Evolutionary conservation across 495 filamentous ascomycete genomes (phyloP), one percentile per base, ranked within the genome.

Genomic region (Aspergillus indologenus): DNA sequence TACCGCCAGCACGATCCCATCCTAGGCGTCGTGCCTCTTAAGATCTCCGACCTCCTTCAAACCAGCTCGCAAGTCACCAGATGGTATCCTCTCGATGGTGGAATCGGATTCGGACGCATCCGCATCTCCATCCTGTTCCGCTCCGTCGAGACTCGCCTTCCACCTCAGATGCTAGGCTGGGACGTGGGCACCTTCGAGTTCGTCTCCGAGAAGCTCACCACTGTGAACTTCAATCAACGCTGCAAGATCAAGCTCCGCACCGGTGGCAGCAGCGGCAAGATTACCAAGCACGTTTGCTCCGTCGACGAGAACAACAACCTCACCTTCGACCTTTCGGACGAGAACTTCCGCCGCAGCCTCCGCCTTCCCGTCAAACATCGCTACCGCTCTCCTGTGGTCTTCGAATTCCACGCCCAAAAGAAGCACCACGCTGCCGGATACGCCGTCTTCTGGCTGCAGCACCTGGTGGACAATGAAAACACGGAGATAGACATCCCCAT

Each of bases 151-250:
- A 86, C 92, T 24, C 83, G 85, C 21, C 79, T 97, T 0, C 92
- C 92, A 6, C 87, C 89, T 0, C 77, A 84, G 21, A 85, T 94
- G 75, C 84, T 96, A 8, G 91, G 93, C 23, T 97, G 91, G 84
- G 90, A 97, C 58, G 89, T 96, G 17, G 94, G 94, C 29, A 95
- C 92, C 0, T 96, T 97, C 65, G 90, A 96, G 63, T 96, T 98
- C 68, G 67, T 67, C 0, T 86, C 84, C 0, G 82, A 90, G 22
- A 83, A 79, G 50, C 81, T 96, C 53, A 73, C 83, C 21, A 83
- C 85, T 0, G 71, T 75, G 45, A 68, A 75, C 12, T 92, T 88
- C 66, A 75, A 75, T 0, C 81, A 82, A 0, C 70, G 78, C 21
- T 68, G 83, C 34, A 91, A 90, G 67, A 77, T 93, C 48, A 85